These are phyloP conservation scores for Tuber melanosporum DNA, from an alignment of 495 filamentous ascomycete genomes.

Conservation along the genomic window DNA sequence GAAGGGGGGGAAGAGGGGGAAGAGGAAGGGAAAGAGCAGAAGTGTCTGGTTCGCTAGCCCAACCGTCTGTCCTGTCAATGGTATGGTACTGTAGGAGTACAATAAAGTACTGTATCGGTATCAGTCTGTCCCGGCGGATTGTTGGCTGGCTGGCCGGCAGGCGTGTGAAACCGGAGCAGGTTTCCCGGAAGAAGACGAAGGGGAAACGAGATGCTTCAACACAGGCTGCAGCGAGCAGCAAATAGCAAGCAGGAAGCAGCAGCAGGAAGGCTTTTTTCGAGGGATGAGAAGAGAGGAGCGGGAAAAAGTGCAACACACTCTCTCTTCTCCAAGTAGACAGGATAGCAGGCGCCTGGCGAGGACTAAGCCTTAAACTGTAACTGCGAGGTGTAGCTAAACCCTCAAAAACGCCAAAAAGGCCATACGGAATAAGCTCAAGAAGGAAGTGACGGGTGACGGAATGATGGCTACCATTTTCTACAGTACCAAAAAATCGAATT, in stretches of 20 bases:
- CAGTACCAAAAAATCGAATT: background rate
- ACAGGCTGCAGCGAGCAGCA: background rate
- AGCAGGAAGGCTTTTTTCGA: background rate
- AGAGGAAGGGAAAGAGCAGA: conserved; percentile 2
- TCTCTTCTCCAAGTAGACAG: background rate
- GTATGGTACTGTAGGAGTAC: background rate
- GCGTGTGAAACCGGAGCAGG: background rate
- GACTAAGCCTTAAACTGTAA: background rate
- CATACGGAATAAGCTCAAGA: background rate
- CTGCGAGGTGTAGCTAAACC: background rate
- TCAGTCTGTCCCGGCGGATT: background rate
- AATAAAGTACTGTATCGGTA: background rate
- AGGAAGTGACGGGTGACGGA: background rate
- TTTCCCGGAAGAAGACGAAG: background rate
- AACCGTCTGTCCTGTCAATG: background rate
- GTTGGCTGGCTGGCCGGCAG: background rate
- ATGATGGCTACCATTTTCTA: background rate
- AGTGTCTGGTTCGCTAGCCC: background rate
- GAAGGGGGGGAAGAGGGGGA: conserved; percentile 4
- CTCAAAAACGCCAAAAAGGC: conserved; percentile 3
- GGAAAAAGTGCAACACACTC: background rate
- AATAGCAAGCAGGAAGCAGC: background rate
- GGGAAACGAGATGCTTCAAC: background rate
- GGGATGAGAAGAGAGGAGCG: background rate
- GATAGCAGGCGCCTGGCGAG: background rate